These are phyloP conservation scores for Haplographium delicatum DNA, from an alignment of 495 filamentous ascomycete genomes.

Conservation along the genomic window DNA sequence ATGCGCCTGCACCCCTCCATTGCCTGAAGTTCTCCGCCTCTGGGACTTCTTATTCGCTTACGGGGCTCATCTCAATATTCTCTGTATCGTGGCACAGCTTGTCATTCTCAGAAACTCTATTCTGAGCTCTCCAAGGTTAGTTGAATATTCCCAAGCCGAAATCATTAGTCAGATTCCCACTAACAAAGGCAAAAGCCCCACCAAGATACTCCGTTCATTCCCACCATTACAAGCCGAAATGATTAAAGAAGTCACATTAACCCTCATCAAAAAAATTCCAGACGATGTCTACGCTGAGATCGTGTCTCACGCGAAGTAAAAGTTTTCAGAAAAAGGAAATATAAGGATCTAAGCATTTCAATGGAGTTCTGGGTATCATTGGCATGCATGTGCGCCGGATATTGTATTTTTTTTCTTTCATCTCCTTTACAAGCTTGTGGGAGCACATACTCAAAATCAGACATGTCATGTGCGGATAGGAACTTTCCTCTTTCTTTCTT, in stretches of 20 bases:
- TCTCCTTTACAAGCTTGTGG: too few species aligned
- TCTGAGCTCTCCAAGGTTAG: conserved; percentile 74
- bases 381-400: too few species aligned
- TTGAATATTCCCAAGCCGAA: conserved; percentile 13
- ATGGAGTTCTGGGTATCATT: conserved; percentile 8
- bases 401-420: too few species aligned
- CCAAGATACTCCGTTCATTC: conserved; percentile 85
- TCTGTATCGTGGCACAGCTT: conserved; percentile 97
- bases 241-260: conserved; percentile 74
- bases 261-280: conserved; percentile 79
- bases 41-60: conserved; percentile 99
- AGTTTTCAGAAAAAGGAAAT: too few species aligned
- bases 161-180: not conserved
- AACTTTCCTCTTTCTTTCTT: too few species aligned
- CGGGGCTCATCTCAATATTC: conserved; percentile 86
- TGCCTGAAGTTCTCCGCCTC: conserved; percentile 89
- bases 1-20: conserved; percentile 92
- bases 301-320: conserved; percentile 73
- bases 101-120: conserved; percentile 81
- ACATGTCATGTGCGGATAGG: too few species aligned
- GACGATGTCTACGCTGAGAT: conserved; percentile 85
- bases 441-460: too few species aligned
- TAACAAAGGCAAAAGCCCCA: conserved; percentile 57
- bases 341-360: not conserved
- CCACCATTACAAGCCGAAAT: conserved; percentile 75